A percentile compares a stretch with the other conserved stretches of the same genome.
These are phyloP conservation scores for Torrubiella hemipterigena DNA, from an alignment of 2,329 filamentous ascomycete genomes.

Conservation along the genomic window DNA sequence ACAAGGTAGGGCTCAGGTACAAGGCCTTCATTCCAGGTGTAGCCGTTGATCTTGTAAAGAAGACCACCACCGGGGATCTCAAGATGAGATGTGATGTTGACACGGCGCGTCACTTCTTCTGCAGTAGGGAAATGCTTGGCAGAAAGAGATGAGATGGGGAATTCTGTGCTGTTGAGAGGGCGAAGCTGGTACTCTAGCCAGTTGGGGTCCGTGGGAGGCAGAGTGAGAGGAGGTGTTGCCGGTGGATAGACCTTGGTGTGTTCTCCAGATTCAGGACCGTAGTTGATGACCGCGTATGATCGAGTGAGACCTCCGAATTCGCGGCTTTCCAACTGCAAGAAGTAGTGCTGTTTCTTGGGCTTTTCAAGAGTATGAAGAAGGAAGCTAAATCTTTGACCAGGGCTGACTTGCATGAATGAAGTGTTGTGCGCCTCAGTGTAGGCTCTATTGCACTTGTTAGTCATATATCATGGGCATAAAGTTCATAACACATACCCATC, in stretches of 20 bases:
- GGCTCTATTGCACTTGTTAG: neutral
- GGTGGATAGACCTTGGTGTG: neutral
- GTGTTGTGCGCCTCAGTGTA: conserved; percentile 37
- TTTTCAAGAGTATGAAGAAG: conserved; percentile 16
- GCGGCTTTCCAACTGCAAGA: neutral
- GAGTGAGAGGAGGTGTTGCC: neutral
- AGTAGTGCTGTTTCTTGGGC: neutral
- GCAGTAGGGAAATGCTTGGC: neutral
- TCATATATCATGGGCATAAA: neutral
- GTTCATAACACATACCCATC: conserved; percentile 28
- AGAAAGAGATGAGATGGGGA: neutral
- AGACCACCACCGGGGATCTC: neutral
- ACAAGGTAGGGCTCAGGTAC: neutral
- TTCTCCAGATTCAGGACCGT: neutral
- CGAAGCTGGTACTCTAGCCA: neutral
- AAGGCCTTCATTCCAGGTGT: conserved; percentile 1
- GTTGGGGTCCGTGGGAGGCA: neutral
- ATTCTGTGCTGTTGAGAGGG: neutral
- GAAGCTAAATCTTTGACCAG: conserved; percentile 49
- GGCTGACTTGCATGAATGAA: conserved; percentile 39
- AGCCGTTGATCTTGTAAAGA: neutral
- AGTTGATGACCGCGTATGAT: neutral
- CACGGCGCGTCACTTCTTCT: neutral
- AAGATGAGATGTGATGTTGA: conserved; percentile 1
- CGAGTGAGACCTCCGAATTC: conserved; percentile 1